These are phyloP conservation scores for Cladosporium sp. DNA, from an alignment of 2,329 filamentous ascomycete genomes.

Conservation along the genomic window DNA sequence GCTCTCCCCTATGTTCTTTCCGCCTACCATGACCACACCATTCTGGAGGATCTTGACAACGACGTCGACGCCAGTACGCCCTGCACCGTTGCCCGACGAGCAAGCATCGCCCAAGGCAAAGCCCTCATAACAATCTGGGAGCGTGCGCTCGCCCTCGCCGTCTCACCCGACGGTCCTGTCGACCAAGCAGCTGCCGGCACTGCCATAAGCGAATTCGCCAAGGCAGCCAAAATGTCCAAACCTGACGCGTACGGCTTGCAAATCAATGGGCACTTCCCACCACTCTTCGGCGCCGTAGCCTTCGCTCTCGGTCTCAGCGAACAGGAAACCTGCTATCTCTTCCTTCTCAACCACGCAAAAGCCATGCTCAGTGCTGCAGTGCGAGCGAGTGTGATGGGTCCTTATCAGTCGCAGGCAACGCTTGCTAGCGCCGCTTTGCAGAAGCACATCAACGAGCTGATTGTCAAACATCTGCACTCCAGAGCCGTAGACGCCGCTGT, in stretches of 20 bases:
- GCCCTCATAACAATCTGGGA: slow-evolving; percentile 77
- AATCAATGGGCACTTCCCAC: slow-evolving; percentile 64
- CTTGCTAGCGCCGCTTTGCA: slow-evolving; percentile 64
- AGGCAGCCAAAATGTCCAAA: slow-evolving; percentile 25
- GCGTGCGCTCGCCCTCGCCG: slow-evolving; percentile 30
- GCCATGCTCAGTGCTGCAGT: slow-evolving; percentile 76
- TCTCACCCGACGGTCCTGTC: neutral
- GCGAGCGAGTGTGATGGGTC: slow-evolving; percentile 73
- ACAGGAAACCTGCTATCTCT: slow-evolving; percentile 70
- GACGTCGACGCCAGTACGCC: slow-evolving; percentile 72
- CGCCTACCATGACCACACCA: slow-evolving; percentile 53
- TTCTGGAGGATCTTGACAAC: slow-evolving; percentile 66
- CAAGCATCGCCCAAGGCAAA: slow-evolving; percentile 72
- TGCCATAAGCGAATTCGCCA: slow-evolving; percentile 26
- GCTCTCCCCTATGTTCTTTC: slow-evolving; percentile 74
- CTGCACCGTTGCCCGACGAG: slow-evolving; percentile 76
- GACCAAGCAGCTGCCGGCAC: slow-evolving; percentile 9
- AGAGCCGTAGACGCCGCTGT: slow-evolving; percentile 68
- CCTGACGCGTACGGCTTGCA: slow-evolving; percentile 21
- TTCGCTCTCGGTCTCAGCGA: slow-evolving; percentile 60
- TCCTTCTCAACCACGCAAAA: slow-evolving; percentile 74
- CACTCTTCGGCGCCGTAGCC: slow-evolving; percentile 68
- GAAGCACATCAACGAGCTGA: slow-evolving; percentile 56
- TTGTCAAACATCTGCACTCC: slow-evolving; percentile 46
- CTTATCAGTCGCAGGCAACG: slow-evolving; percentile 75